Base-by-base conservation (phyloP, 352 stramenopile species). In the Phytophthora sp. region DNA sequence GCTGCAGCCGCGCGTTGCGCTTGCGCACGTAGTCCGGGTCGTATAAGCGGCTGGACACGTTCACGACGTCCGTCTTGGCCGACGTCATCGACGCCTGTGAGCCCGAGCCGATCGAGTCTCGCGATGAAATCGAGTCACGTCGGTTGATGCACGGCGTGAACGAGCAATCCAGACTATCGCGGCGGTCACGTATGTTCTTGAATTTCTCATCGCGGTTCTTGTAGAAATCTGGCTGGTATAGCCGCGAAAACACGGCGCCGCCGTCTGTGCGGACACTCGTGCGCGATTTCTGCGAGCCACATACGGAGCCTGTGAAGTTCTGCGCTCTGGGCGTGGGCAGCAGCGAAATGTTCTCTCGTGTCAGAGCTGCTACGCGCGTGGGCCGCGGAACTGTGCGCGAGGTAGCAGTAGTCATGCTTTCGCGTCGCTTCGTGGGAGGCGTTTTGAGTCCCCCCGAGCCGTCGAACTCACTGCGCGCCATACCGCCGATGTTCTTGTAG, bases 171-270 rank as follows among this genome's bases (percentile, higher is more conserved):
- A 92, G 58, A 54, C 63, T 79, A n/a, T 92, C 80, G 33, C 89
- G 82, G 4, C 86, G 81, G 41, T 93, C 81, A 41, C 81, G 80
- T 21, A 89, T 77, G 30, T 64, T 72, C 39, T 83, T 77, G 42
- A 86, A 77, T 69, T 90, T 93, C 54, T 79, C 73, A 15, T 93
- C 86, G 24, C 84, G 81, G 27, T 77, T 86, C 75, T 93, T 91
- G 71, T 91, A 84, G 59, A 86, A 91, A 62, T 95, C 83, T n/a
- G 86, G 71, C 62, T 95, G 84, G 54, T 95, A 95, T 55, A 95
- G 63, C 9, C 86, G 73, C 26, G 84, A 92, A 59, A 95, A 95
- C 30, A 95, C 86, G 9, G 84, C 80, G 38, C 86, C 86, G 35
- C 84, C 86, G 58, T 93, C 86, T 18, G 86, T 95, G 52, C 84